These are phyloP conservation scores for Solanum appendiculatum DNA, from an alignment of 257 asterid species.

Conservation along the genomic window DNA sequence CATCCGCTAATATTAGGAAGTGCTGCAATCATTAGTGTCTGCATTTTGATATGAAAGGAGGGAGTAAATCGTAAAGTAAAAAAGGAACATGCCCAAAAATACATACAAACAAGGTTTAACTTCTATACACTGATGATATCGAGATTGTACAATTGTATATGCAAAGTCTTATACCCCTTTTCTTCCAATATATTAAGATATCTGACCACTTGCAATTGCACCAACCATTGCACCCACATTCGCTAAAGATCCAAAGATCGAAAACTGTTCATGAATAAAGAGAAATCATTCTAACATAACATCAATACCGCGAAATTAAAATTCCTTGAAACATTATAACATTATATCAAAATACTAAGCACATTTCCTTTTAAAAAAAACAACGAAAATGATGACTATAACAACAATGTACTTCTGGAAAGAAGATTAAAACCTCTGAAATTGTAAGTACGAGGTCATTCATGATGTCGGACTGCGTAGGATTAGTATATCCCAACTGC, in stretches of 20 bases:
- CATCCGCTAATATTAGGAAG: constrained; percentile 81
- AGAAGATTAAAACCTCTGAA: constrained; percentile 40
- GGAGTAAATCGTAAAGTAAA: not conserved
- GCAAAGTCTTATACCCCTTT: constrained; percentile 64
- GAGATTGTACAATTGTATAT: too few relatives aligned
- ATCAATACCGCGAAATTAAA: not conserved
- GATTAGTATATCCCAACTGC: constrained; percentile 80
- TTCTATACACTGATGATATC: not conserved
- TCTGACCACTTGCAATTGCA: constrained; percentile 85
- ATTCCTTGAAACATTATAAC: not conserved
- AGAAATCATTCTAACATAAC: not conserved
- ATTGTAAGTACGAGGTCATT: constrained; percentile 54
- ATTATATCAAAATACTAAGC: not conserved
- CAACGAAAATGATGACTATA: not conserved
- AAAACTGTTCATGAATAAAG: constrained; percentile 34
- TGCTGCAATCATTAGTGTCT: constrained; percentile 80
- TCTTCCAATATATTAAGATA: constrained; percentile 70
- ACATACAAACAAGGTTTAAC: not conserved
- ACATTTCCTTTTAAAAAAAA: not conserved
- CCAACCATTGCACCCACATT: constrained; percentile 96
- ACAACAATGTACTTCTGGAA: not conserved
- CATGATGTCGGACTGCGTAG: constrained; percentile 59
- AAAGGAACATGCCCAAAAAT: not conserved
- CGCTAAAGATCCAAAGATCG: constrained; percentile 77
- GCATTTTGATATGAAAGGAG: constrained; percentile 15